These are phyloP conservation scores for Phyllosticta citriasiana DNA, from an alignment of 2,329 filamentous ascomycete genomes.

Conservation along the genomic window DNA sequence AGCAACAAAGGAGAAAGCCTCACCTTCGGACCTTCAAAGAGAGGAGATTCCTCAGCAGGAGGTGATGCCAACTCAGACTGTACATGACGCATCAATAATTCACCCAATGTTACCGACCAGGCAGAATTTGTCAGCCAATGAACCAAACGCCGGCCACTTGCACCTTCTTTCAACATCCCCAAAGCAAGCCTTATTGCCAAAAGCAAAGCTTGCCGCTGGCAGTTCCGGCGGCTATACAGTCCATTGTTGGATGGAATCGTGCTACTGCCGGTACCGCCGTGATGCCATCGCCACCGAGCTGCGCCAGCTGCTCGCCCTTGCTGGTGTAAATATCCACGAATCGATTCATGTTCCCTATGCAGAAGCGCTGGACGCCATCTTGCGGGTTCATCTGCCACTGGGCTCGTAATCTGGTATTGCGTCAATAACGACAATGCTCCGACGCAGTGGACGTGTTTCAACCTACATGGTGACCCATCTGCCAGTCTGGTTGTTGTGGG, in stretches of 20 bases:
- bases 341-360: constrained; percentile 94
- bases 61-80: neutral
- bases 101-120: neutral
- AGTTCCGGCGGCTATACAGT: constrained; percentile 90
- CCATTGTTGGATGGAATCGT: constrained; percentile 73
- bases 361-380: constrained; percentile 77
- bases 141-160: neutral
- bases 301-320: constrained; percentile 76
- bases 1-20: too few species aligned
- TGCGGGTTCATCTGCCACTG: constrained; percentile 80
- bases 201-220: constrained; percentile 86
- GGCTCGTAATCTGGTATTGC: constrained; percentile 45
- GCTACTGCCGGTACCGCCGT: constrained; percentile 90
- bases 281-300: constrained; percentile 79
- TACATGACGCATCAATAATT: neutral
- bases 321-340: constrained; percentile 86
- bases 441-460: constrained; percentile 16
- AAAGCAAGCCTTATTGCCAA: constrained; percentile 55
- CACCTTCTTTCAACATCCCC: neutral
- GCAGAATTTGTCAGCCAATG: neutral
- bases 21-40: too few species aligned
- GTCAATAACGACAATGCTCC: neutral
- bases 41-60: neutral
- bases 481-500: constrained; percentile 93
- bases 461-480: constrained; percentile 77